Evolutionary conservation across 1,284 basidiomycete species (phyloP).

Genomic region (Ceratobasidium sp.): DNA sequence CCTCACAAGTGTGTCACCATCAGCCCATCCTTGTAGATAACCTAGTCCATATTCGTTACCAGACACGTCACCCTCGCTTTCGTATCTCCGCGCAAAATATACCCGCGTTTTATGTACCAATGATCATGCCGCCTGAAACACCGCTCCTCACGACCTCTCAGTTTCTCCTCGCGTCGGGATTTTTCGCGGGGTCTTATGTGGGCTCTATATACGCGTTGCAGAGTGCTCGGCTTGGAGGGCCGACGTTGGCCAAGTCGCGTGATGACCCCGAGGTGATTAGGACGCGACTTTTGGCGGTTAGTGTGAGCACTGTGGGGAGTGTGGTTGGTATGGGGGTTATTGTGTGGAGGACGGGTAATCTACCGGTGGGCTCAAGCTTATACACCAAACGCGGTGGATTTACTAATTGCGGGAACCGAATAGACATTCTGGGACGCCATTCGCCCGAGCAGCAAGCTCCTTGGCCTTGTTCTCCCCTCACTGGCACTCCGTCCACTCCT

Average conservation of each 20-base stretch:
- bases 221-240: constrained; percentile 63
- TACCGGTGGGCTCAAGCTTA: constrained; percentile 30
- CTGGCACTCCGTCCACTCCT: constrained; percentile 55
- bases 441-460: constrained; percentile 27
- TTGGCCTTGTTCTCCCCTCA: constrained; percentile 57
- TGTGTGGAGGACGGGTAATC: constrained; percentile 43
- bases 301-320: constrained; percentile 68
- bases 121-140: constrained; percentile 5
- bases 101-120: no score
- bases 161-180: constrained; percentile 65
- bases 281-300: constrained; percentile 72
- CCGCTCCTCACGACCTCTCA: constrained; percentile 53
- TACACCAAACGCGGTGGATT: not conserved
- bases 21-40: constrained; percentile 6
- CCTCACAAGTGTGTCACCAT: not conserved
- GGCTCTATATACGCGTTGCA: constrained; percentile 74
- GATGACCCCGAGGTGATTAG: constrained; percentile 82
- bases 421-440: constrained; percentile 43
- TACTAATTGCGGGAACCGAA: not conserved
- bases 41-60: not conserved
- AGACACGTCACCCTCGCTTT: constrained; percentile 5
- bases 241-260: constrained; percentile 66
- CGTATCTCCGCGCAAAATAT: no score
- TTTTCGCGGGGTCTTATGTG: constrained; percentile 69
- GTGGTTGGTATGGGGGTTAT: constrained; percentile 60